Base-by-base conservation (phyloP, 768 basidiomycete genomes). In the Tulasnella sp. region DNA sequence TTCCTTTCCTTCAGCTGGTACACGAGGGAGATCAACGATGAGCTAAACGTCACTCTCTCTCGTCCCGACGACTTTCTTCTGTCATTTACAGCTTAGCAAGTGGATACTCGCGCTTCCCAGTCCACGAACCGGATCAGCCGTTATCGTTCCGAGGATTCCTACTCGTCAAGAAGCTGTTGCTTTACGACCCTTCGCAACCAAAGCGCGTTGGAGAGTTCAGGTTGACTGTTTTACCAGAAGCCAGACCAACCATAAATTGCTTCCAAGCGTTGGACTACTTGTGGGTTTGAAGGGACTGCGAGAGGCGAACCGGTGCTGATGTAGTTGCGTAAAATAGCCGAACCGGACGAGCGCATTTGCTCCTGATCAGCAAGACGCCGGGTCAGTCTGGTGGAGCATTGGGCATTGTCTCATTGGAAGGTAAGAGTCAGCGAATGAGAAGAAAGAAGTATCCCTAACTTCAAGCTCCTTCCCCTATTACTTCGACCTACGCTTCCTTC, bases 71-170 rank as follows among this genome's bases (percentile, higher is more conserved):
- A 44, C 42, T 44, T 16, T 44, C 16, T 44, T 44, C 14, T 42
- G 10, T n/a, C 34, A 56, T 38, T n/a, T 46, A 84, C 77, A 87
- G 86, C 79, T 81, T 87, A 27, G 81, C 85, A 12, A 85, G 84
- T 81, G 97, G 97, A 0, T 98, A 97, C 84, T 97, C 96, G 1
- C 91, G 97, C n/a, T 94, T 99, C 83, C 97, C 97, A 0, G 89
- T 99, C 0, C 94, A 97, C 83, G 90, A 91, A 80, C 88, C 92
- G 3, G 90, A 89, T 5, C 88, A 93, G 58, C 89, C 91, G 10
- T 83, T 89, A 14, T 88, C 92, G 14, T 98, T 96, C 84, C 85
- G 93, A 10, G 96, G 97, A 0, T 88, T 97, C 78, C 87, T 98
- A 1, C 89, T 96, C 34, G 89, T 96, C 74, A 97, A 96, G 83